Percentiles rank a stretch among this genome's conserved stretches.
These are phyloP conservation scores for Boechera divaricarpa DNA, from an alignment of 345 rosid species.

Conservation along the genomic window DNA sequence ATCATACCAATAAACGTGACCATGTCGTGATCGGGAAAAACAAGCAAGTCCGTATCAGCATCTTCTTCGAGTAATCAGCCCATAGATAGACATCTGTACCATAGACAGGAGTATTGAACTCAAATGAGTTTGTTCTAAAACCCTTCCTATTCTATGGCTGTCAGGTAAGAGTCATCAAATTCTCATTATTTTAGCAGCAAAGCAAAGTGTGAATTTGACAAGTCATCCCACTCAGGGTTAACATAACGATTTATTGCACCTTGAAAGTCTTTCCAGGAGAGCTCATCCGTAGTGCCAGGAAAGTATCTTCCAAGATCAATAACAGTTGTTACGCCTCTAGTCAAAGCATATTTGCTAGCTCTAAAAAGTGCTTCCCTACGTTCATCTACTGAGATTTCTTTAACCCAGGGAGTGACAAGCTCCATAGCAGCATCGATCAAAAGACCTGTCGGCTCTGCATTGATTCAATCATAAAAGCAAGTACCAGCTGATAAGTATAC, in stretches of 20 bases:
- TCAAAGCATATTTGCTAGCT: slow-evolving; percentile 79
- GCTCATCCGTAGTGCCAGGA: slow-evolving; percentile 69
- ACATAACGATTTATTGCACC: slow-evolving; percentile 48
- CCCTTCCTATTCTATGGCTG: neutral
- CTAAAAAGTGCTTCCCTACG: slow-evolving; percentile 82
- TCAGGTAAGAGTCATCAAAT: slow-evolving; percentile 1
- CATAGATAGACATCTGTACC: slow-evolving; percentile 80
- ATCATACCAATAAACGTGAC: slow-evolving; percentile 69
- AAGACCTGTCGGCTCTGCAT: slow-evolving; percentile 82
- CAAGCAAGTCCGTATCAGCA: slow-evolving; percentile 83
- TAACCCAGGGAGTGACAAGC: slow-evolving; percentile 60
- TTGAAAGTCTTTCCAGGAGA: slow-evolving; percentile 87
- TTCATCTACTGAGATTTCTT: slow-evolving; percentile 70
- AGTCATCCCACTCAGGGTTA: neutral
- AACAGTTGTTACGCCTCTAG: slow-evolving; percentile 83
- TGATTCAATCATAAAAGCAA: slow-evolving; percentile 21
- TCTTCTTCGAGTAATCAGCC: slow-evolving; percentile 78
- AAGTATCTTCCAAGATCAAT: slow-evolving; percentile 85
- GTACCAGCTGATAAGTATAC: slow-evolving; percentile 21
- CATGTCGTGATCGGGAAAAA: slow-evolving; percentile 85
- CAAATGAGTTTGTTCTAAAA: neutral
- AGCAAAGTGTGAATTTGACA: slow-evolving; percentile 15
- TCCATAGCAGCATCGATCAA: slow-evolving; percentile 89
- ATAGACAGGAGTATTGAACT: slow-evolving; percentile 18
- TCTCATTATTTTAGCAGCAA: neutral